These are phyloP conservation scores for Telfairia occidentalis DNA, from an alignment of 331 rosid species.

Conservation along the genomic window DNA sequence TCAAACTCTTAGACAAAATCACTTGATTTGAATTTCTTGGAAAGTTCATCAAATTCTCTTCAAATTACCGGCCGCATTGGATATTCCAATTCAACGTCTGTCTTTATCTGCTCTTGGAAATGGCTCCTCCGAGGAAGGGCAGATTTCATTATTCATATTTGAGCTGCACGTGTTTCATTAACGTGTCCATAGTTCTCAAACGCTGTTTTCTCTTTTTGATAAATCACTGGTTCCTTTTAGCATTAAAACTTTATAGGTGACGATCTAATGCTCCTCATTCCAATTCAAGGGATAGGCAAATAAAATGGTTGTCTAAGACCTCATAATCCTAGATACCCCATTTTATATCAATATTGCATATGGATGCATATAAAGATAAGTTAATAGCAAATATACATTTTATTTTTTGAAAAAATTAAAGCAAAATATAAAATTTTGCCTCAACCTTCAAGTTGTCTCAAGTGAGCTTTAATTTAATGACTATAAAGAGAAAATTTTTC, in stretches of 20 bases:
- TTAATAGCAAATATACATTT: too few species aligned
- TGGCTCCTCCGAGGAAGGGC: background rate
- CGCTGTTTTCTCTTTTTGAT: background rate
- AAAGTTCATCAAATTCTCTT: background rate
- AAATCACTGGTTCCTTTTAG: background rate
- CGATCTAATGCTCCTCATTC: too few species aligned
- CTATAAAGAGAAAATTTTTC: too few species aligned
- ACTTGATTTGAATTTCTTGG: background rate
- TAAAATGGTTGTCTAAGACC: too few species aligned
- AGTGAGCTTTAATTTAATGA: too few species aligned
- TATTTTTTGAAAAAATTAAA: too few species aligned
- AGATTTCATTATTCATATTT: background rate
- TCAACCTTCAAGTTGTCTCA: too few species aligned
- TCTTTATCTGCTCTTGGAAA: background rate
- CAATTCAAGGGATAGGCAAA: too few species aligned
- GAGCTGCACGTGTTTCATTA: background rate
- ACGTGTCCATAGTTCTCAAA: background rate
- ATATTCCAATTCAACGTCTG: background rate
- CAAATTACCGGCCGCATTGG: background rate
- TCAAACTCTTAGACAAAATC: background rate
- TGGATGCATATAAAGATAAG: too few species aligned
- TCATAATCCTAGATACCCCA: too few species aligned
- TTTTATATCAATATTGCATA: too few species aligned
- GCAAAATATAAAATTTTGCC: too few species aligned
- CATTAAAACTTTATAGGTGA: background rate